Evolutionary conservation across 139 green algal species (phyloP), one percentile per base, ranked within the genome.

Genomic region (Astrephomene gubernaculifera): DNA sequence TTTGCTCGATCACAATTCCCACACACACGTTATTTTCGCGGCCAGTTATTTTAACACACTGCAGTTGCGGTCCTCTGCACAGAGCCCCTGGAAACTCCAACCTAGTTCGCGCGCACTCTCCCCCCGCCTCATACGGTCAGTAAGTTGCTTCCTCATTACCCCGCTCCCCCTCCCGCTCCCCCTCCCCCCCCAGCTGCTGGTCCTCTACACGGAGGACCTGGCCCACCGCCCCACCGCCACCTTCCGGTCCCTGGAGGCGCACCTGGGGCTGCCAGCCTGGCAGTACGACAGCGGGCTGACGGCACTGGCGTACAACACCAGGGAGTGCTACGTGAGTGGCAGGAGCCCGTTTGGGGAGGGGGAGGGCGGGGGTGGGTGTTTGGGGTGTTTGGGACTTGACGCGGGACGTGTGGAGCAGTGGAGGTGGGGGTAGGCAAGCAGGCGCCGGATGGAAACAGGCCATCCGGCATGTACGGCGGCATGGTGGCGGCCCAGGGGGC

Each of bases 181-280:
- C n/a, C n/a, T n/a, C n/a, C n/a, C n/a, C n/a, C 65, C 65, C 35
- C 61, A 84, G 78, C 25, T 84, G 27, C 61, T 75, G 61, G 78
- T 84, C 31, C 78, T 75, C 31, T 84, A 84, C 78, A 75, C 78
- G 44, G 78, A 84, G 9, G 78, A 84, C 21, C 27, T 84, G 63
- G 43, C 44, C 2, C 21, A 4, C 1, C 1, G 36, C 5, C 61
- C 78, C 1, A 22, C 65, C n/a, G 17, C 2, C 1, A 33, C 29
- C 2, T 2, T 84, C 2, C 49, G 43, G 10, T 14, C 8, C 1
- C 22, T 65, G 31, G 78, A 84, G 41, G 31, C 5, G 5, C 52
- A 43, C 44, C 39, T 84, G 54, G 61, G 78, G 1, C n/a, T 44
- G 33, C 41, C 43, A 33, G n/a, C 31, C 21, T 39, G 52, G 24